phyloP scores from a whole-genome alignment of 345 rosid species.

The Murraya koenigii region DNA sequence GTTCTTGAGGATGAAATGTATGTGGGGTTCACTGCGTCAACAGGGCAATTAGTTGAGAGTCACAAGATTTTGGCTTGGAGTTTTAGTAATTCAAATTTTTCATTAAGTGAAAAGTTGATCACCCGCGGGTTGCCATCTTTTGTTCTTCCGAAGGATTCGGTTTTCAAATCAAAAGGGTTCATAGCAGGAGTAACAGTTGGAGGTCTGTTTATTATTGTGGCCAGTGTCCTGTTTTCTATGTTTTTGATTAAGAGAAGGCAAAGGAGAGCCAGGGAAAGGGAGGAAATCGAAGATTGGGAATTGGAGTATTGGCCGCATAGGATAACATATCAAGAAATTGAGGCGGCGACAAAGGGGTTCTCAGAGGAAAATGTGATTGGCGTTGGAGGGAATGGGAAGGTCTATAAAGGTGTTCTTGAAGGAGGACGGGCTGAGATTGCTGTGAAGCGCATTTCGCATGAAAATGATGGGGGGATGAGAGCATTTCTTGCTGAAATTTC shows the following conservation, averaged over 20 bases:
- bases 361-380: constrained; percentile 68
- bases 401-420: constrained; percentile 63
- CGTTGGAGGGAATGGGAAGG: constrained; percentile 76
- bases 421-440: constrained; percentile 69
- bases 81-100: constrained; percentile 60
- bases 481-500: constrained; percentile 73
- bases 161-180: constrained; percentile 42
- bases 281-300: constrained; percentile 81
- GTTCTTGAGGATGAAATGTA: constrained; percentile 70
- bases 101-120: constrained; percentile 48
- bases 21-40: constrained; percentile 69
- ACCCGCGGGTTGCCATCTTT: constrained; percentile 71
- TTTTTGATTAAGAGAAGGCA: constrained; percentile 41
- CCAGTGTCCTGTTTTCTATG: constrained; percentile 27
- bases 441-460: constrained; percentile 64
- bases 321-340: constrained; percentile 55
- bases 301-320: constrained; percentile 89
- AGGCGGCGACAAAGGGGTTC: constrained; percentile 57
- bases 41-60: constrained; percentile 53
- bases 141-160: constrained; percentile 43
- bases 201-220: constrained; percentile 33
- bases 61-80: constrained; percentile 81
- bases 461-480: constrained; percentile 64
- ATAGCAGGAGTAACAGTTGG: constrained; percentile 42
- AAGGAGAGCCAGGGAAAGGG: constrained; percentile 48